Percentiles rank a stretch among this genome's conserved stretches.
Evolutionary conservation across 169 alveolate genomes (phyloP).

Genomic region (Cryptosporidium tyzzeri): DNA sequence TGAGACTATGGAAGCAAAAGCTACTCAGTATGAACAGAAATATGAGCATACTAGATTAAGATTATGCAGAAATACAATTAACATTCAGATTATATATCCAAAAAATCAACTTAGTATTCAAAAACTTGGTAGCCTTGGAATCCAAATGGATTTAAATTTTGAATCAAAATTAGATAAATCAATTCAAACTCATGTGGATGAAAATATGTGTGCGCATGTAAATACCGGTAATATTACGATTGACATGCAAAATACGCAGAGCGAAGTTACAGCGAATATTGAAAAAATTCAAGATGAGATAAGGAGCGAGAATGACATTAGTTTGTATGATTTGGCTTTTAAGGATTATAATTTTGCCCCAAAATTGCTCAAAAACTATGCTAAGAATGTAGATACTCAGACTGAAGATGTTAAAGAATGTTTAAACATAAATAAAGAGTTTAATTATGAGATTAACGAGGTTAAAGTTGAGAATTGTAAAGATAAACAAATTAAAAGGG

Average conservation of each 20-base stretch:
- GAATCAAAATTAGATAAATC: neutral
- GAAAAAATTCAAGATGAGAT: neutral
- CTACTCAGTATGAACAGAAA: constrained; percentile 12
- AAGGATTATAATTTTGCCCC: constrained; percentile 53
- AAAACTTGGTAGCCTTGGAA: neutral
- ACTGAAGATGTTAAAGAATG: neutral
- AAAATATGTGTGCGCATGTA: neutral
- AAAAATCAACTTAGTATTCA: neutral
- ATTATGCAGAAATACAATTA: neutral
- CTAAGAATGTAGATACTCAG: neutral
- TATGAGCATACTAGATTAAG: neutral
- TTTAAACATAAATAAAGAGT: neutral
- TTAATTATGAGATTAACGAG: neutral
- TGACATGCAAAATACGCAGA: neutral
- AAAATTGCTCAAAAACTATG: neutral
- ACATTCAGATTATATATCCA: neutral
- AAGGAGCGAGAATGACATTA: neutral
- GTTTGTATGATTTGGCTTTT: constrained; percentile 54
- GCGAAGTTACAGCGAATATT: neutral
- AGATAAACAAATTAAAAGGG: neutral
- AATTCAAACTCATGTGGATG: constrained; percentile 22
- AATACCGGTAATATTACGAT: constrained; percentile 5
- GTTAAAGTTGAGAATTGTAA: neutral
- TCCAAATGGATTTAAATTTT: neutral
- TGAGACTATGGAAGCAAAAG: constrained; percentile 14